A percentile compares a stretch with the other conserved stretches of the same genome.
Conservation (phyloP, 768 basidiomycete genomes). For the Naganishia vaughanmartiniae region DNA sequence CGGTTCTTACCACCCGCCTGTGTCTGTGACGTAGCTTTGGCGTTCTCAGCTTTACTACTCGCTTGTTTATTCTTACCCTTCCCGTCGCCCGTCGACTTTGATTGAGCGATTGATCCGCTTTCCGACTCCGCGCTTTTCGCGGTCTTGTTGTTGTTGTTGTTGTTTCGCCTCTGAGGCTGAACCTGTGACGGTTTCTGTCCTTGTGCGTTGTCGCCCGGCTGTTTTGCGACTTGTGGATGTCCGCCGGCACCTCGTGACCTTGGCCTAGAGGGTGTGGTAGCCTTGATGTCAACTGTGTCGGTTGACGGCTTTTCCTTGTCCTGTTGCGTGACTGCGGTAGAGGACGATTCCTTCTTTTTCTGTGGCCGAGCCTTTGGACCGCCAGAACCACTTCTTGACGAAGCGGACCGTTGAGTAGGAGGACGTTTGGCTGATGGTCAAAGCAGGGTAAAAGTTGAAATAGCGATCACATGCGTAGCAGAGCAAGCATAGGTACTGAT, state of each 20-base stretch:
- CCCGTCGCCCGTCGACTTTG: constrained; percentile 13
- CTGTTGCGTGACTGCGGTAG: constrained; percentile 1
- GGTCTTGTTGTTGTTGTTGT: constrained; percentile 4
- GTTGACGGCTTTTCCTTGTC: not conserved
- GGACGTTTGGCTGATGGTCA: constrained; percentile 2
- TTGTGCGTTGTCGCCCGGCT: not conserved
- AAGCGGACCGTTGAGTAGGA: constrained; percentile 12
- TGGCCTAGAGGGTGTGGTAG: not conserved
- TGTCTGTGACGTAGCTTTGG: not conserved
- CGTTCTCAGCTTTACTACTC: not conserved
- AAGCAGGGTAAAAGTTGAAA: not conserved
- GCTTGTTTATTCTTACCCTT: constrained; percentile 7
- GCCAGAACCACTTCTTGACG: constrained; percentile 8
- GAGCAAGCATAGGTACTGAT: not conserved
- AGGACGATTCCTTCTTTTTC: constrained; percentile 5
- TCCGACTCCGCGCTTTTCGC: not conserved
- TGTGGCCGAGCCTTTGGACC: constrained; percentile 5
- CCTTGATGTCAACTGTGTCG: constrained; percentile 5
- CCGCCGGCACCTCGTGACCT: not conserved
- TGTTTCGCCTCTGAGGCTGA: constrained; percentile 24
- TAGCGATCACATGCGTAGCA: not conserved
- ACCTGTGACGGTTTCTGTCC: not conserved
- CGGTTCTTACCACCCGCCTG: not conserved
- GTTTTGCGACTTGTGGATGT: not conserved
- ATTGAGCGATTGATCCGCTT: not conserved